Base-by-base conservation (phyloP, 768 basidiomycete genomes). In the Auriculariales sp. region DNA sequence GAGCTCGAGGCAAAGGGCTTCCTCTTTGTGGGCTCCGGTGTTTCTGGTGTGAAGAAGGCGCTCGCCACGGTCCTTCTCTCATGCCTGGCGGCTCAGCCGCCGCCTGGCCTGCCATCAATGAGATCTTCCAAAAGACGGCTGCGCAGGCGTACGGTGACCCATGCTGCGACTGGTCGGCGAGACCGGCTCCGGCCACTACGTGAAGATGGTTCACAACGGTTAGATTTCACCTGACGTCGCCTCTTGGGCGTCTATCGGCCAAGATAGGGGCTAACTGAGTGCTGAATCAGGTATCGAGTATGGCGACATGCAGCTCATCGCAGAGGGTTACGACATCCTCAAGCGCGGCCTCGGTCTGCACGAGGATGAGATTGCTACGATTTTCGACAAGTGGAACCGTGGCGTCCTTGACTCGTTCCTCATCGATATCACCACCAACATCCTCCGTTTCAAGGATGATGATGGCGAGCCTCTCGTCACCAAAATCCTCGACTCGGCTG, bases 201-300 rank as follows among this genome's bases (percentile, higher is more conserved):
- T 99, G 68, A 99, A 99, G 75, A 98, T 99, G 94, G 94, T 99
- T 54, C 94, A 99, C 73, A 90, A 91, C 52, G 89, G 89, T 83
- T 65, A 60, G 62, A 63, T 49, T n/a, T n/a, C 19, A 19, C 39
- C 22, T 19, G 17, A 24, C 7, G n/a, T 7, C n/a, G 35, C 15
- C 35, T 19, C 39, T 19, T 9, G 39, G 22, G 7, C 15, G 39
- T 24, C 27, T 11, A 36, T 25, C 17, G 39, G n/a, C n/a, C n/a
- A n/a, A 44, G 39, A 44, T 44, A 44, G 39, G 39, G 39, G 39
- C 39, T 39, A 22, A 39, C 36, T 11, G n/a, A 9, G 36, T 17
- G 36, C 11, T 25, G 22, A 44, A 22, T 31, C 56, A 93, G 94
- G 94, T 72, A 99, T 99, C 66, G 95, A 99, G 68, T 97, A 97